Evolutionary conservation across 2,329 filamentous ascomycete genomes (phyloP).

Genomic region (Ophiocordyceps australis): DNA sequence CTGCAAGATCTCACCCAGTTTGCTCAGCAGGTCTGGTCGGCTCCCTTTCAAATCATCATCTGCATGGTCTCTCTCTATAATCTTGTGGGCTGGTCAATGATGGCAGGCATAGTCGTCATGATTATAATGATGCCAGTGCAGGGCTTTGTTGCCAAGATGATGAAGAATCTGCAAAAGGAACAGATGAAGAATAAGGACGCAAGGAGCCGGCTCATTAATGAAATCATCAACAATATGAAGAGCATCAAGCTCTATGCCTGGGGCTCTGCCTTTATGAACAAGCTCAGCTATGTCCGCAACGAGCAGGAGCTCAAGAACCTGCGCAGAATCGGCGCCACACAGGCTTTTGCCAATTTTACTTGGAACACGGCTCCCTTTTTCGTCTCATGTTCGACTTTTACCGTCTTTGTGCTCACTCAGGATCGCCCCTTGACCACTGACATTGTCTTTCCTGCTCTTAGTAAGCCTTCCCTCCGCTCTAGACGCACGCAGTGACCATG

Average conservation of each 20-base stretch:
- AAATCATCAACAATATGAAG: conserved; percentile 99
- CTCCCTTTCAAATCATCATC: conserved; percentile 86
- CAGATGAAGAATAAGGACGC: conserved; percentile 99
- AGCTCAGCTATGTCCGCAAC: conserved; percentile 89
- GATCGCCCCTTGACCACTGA: conserved; percentile 74
- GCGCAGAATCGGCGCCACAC: conserved; percentile 85
- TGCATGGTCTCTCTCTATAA: conserved; percentile 96
- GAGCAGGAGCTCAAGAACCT: conserved; percentile 90
- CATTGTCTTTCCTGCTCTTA: conserved; percentile 81
- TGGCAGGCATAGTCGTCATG: conserved; percentile 90
- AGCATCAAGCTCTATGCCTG: conserved; percentile 98
- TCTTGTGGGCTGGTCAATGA: conserved; percentile 86
- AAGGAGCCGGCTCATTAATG: conserved; percentile 81
- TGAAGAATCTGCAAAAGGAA: conserved; percentile 85
- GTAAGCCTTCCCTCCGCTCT: conserved; percentile 4
- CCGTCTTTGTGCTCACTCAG: conserved; percentile 77
- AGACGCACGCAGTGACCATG: neutral
- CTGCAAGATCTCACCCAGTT: conserved; percentile 91
- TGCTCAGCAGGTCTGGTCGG: conserved; percentile 88
- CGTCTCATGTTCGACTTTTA: conserved; percentile 91
- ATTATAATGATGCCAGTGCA: conserved; percentile 95
- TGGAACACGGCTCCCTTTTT: conserved; percentile 97
- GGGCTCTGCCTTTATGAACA: conserved; percentile 94
- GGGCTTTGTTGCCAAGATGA: conserved; percentile 74
- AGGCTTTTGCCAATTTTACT: conserved; percentile 90